phyloP scores from a whole-genome alignment of 345 rosid genomes.

The Eucalyptus tenuipes region DNA sequence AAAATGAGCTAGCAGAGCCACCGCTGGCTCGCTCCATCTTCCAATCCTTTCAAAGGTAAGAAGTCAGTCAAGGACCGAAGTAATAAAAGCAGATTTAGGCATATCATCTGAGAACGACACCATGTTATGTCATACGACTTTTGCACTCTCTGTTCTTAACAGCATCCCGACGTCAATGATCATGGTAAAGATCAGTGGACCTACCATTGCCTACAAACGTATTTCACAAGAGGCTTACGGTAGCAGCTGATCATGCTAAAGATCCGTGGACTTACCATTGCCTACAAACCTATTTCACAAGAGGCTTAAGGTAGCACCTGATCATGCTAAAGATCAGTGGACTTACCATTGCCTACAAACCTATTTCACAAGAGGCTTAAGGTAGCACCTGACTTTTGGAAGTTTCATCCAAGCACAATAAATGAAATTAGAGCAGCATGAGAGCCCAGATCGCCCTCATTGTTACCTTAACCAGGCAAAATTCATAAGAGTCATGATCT shows the following conservation, averaged over 20 bases:
- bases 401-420: too few relatives aligned
- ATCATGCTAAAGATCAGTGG: not conserved
- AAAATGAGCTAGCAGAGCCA: not conserved
- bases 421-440: not conserved
- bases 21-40: not conserved
- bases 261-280: not conserved
- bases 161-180: not conserved
- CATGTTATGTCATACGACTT: not conserved
- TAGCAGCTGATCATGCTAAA: not conserved
- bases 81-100: not conserved
- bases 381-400: too few relatives aligned
- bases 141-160: not conserved
- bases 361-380: not conserved
- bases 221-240: not conserved
- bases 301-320: too few relatives aligned
- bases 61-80: not conserved
- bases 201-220: not conserved
- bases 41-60: not conserved
- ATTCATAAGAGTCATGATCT: not conserved
- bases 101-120: not conserved
- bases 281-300: not conserved
- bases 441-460: not conserved
- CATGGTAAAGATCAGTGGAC: not conserved
- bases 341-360: not conserved
- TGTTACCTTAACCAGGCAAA: not conserved